A percentile compares a stretch with the other conserved stretches of the same genome.
phyloP scores from a whole-genome alignment of 2,329 filamentous ascomycete species.

The Apiospora hydei region DNA sequence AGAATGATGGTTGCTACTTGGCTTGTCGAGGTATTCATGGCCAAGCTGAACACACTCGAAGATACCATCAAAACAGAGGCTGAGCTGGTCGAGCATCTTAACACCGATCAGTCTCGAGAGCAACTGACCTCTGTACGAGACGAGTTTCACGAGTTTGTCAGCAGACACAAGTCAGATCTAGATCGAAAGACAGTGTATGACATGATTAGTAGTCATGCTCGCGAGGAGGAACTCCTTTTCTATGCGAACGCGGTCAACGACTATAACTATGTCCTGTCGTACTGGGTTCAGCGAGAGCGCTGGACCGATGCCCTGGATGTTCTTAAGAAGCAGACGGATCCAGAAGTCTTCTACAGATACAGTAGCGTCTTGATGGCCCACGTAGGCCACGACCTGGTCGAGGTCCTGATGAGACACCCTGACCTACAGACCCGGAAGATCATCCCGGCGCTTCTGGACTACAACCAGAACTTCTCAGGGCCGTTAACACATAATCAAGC shows the following conservation, averaged over 20 bases:
- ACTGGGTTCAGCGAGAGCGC: constrained; percentile 95
- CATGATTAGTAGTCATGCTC: constrained; percentile 92
- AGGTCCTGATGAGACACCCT: constrained; percentile 91
- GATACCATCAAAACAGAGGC: constrained; percentile 92
- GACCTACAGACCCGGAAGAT: constrained; percentile 86
- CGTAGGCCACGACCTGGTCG: constrained; percentile 83
- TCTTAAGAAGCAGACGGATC: constrained; percentile 89
- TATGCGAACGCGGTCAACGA: constrained; percentile 91
- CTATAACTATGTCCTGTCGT: constrained; percentile 92
- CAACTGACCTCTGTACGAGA: constrained; percentile 74
- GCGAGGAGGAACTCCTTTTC: constrained; percentile 90
- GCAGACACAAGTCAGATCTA: constrained; percentile 83
- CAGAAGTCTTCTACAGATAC: constrained; percentile 95
- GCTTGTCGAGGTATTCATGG: constrained; percentile 97
- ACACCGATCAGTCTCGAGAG: constrained; percentile 73
- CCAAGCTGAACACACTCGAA: constrained; percentile 91
- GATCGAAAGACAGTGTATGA: constrained; percentile 95
- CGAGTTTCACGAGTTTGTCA: constrained; percentile 90
- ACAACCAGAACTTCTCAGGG: constrained; percentile 80
- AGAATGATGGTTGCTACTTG: constrained; percentile 93
- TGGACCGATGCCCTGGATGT: constrained; percentile 89
- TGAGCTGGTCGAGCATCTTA: constrained; percentile 76
- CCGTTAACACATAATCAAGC: constrained; percentile 84
- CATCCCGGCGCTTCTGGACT: constrained; percentile 92
- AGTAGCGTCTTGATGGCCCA: constrained; percentile 97